Percentiles rank a stretch among this genome's conserved stretches.
Conservation (phyloP, 108 stramenopile species). For the Skeletonema potamos region DNA sequence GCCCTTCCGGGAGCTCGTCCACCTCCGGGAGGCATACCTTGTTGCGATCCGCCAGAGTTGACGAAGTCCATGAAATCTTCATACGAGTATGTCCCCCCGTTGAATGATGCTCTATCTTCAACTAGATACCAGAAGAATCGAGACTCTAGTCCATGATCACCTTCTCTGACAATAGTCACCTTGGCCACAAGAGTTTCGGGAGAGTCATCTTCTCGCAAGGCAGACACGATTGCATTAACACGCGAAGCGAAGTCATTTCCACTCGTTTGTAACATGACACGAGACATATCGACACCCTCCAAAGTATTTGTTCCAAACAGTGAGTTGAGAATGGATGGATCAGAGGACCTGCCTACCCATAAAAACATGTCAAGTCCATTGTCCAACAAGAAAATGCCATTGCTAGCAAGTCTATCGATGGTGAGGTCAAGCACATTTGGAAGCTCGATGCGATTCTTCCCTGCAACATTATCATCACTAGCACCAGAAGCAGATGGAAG, state of each 20-base stretch:
- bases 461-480: conserved; percentile 49
- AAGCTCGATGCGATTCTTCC: conserved; percentile 72
- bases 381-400: conserved; percentile 92
- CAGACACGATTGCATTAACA: conserved; percentile 73
- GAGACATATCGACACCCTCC: conserved; percentile 79
- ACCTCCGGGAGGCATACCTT: conserved; percentile 17
- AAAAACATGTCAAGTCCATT: conserved; percentile 92
- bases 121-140: conserved; percentile 95
- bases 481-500: conserved; percentile 47
- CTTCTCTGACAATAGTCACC: conserved; percentile 87
- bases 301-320: conserved; percentile 88
- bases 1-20: not conserved
- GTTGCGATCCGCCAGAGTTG: conserved; percentile 35
- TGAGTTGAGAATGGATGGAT: conserved; percentile 69
- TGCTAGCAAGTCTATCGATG: conserved; percentile 70
- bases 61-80: conserved; percentile 87
- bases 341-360: conserved; percentile 93
- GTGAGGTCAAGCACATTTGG: conserved; percentile 82
- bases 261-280: conserved; percentile 46
- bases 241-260: conserved; percentile 82
- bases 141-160: conserved; percentile 82
- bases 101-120: conserved; percentile 94
- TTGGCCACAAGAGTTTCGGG: conserved; percentile 63
- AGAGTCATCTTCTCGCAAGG: conserved; percentile 76
- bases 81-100: conserved; percentile 91